A percentile compares a stretch with the other conserved stretches of the same genome.
Evolutionary conservation across 1,139 yeast genomes (phyloP).

Genomic region (Pichia sp.): DNA sequence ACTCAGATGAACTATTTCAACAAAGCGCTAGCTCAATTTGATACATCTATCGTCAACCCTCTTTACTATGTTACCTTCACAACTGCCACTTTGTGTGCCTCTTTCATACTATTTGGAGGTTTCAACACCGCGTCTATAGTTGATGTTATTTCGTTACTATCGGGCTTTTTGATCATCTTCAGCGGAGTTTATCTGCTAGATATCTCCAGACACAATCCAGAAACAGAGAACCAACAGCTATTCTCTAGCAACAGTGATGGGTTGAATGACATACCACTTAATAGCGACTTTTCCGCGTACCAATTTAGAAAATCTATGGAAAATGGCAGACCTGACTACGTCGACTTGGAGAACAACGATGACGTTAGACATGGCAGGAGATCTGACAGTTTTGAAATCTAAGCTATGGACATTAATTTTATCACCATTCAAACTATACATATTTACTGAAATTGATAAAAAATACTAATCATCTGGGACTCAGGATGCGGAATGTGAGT

Average conservation of each 20-base stretch:
- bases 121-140: conserved; percentile 81
- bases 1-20: conserved; percentile 94
- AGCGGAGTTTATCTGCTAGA: conserved; percentile 83
- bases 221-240: conserved; percentile 37
- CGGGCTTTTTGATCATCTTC: conserved; percentile 84
- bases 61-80: conserved; percentile 89
- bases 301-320: conserved; percentile 65
- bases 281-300: conserved; percentile 76
- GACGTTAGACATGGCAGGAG: conserved; percentile 61
- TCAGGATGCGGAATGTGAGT: neutral
- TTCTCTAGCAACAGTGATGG: conserved; percentile 43
- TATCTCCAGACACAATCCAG: conserved; percentile 66
- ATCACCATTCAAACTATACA: too few relatives aligned
- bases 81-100: conserved; percentile 80
- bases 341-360: conserved; percentile 31
- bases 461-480: neutral
- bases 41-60: conserved; percentile 89
- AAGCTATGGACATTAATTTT: too few relatives aligned
- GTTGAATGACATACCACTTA: conserved; percentile 74
- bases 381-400: conserved; percentile 42
- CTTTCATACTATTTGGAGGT: conserved; percentile 81
- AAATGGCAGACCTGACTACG: conserved; percentile 42
- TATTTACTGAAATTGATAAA: neutral
- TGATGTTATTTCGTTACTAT: conserved; percentile 76
- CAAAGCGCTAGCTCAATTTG: conserved; percentile 90